Conservation (phyloP, 192 early-diverging fungal species). For the Coemansia sp. region DNA sequence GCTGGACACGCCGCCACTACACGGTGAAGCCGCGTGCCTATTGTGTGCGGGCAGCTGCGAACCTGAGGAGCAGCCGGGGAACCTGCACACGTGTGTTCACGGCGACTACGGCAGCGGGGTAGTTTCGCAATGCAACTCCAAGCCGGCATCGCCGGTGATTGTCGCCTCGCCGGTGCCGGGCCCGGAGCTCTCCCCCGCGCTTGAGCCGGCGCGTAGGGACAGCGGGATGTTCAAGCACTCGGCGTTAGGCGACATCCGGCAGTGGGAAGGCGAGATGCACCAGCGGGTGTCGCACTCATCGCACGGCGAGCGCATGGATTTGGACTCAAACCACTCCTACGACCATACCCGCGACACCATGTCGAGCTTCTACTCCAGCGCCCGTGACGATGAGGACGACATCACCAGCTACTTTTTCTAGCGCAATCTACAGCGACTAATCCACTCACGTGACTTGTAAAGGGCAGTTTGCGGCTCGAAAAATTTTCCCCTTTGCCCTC, state of each 20-base stretch:
- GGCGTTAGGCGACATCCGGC: constrained; percentile 12
- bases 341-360: constrained; percentile 10
- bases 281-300: constrained; percentile 13
- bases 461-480: not conserved
- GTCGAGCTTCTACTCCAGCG: constrained; percentile 21
- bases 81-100: not conserved
- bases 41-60: not conserved
- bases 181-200: not conserved
- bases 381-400: constrained; percentile 23
- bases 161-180: not conserved
- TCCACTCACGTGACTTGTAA: too few species aligned
- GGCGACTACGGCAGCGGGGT: not conserved
- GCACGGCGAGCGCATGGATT: constrained; percentile 26
- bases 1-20: not conserved
- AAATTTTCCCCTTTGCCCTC: not conserved
- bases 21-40: not conserved
- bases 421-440: too few species aligned
- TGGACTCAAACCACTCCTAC: constrained; percentile 18
- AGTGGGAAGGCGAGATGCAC: constrained; percentile 46
- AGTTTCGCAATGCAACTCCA: constrained; percentile 22
- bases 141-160: constrained; percentile 1
- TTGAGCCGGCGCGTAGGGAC: not conserved
- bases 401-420: constrained; percentile 34
- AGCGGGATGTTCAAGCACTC: constrained; percentile 26
- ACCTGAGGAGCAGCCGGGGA: not conserved